Evolutionary conservation across 2,329 filamentous ascomycete species (phyloP), one percentile per base, ranked within the genome.

Genomic region (Colletotrichum endophyticum): DNA sequence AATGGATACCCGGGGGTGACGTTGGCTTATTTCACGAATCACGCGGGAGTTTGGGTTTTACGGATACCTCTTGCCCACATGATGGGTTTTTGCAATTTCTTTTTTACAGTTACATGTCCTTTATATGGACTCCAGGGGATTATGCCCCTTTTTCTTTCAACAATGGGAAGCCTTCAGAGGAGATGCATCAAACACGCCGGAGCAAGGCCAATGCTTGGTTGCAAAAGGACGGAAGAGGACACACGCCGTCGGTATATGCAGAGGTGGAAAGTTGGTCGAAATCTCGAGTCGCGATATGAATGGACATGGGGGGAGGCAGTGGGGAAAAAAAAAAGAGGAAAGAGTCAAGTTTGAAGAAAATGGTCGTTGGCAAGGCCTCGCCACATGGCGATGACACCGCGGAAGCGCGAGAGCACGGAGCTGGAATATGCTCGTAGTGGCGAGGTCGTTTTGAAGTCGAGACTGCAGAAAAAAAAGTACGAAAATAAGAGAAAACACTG

Each of bases 1-100:
- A 66, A 61, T 49, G 64, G 34, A 76, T 73, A 76, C 73, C 73
- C 73, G 66, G 32, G 72, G 72, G 53, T 22, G 56, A 61, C 6
- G 9, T 61, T 56, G 69, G 70, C 22, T 8, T 36, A 34, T 7
- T 36, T 27, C 13, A 73, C 19, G 25, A 30, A 22, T 44, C 36
- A 39, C 19, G 44, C 44, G 8, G 73, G 73, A 70, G 73, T 76
- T 73, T 61, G 32, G 34, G 62, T 36, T 27, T 28, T n/a, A 22
- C 6, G 72, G 44, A 66, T 28, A 49, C 27, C 32, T 32, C 7
- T n/a, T 11, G 19, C 44, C 44, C 44, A 53, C 6, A 12, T 53
- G n/a, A 7, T 49, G 19, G n/a, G n/a, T 4, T 53, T 53, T 22
- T 9, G 19, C n/a, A 32, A 15, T 19, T 25, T 44, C 13, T 71